These are phyloP conservation scores for Leptodontidium sp. DNA, from an alignment of 2,329 filamentous ascomycete species.

Conservation along the genomic window DNA sequence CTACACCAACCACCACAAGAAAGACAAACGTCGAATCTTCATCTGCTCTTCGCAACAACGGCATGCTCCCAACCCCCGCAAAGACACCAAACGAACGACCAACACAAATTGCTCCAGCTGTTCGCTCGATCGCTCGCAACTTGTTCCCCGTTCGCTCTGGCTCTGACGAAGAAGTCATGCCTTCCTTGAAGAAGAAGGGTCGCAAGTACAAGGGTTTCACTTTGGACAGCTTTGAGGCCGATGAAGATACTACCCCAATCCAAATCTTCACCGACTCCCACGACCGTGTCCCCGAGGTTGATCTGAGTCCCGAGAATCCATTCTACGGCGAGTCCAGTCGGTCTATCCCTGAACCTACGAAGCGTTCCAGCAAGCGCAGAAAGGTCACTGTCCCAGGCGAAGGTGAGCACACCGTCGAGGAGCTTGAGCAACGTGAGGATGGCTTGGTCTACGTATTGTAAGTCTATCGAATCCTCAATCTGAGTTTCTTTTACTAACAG, in stretches of 20 bases:
- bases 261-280: constrained; percentile 81
- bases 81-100: constrained; percentile 74
- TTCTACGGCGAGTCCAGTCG: constrained; percentile 64
- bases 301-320: constrained; percentile 73
- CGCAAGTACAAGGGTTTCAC: constrained; percentile 64
- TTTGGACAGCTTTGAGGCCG: constrained; percentile 65
- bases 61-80: constrained; percentile 78
- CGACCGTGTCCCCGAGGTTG: constrained; percentile 75
- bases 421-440: constrained; percentile 74
- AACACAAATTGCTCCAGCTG: constrained; percentile 57
- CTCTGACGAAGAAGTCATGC: constrained; percentile 63
- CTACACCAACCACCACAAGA: constrained; percentile 37
- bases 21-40: constrained; percentile 37
- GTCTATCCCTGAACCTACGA: constrained; percentile 52
- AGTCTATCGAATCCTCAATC: constrained; percentile 52
- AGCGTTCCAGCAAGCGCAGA: constrained; percentile 63
- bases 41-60: constrained; percentile 43
- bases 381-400: constrained; percentile 61
- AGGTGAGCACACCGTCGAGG: constrained; percentile 51
- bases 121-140: constrained; percentile 65
- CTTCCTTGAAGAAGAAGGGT: constrained; percentile 65
- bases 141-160: constrained; percentile 60
- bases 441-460: constrained; percentile 82
- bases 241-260: constrained; percentile 65
- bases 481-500: constrained; percentile 40